phyloP scores from a whole-genome alignment of 805 yeast species.

The Gaillardinia entomophila region DNA sequence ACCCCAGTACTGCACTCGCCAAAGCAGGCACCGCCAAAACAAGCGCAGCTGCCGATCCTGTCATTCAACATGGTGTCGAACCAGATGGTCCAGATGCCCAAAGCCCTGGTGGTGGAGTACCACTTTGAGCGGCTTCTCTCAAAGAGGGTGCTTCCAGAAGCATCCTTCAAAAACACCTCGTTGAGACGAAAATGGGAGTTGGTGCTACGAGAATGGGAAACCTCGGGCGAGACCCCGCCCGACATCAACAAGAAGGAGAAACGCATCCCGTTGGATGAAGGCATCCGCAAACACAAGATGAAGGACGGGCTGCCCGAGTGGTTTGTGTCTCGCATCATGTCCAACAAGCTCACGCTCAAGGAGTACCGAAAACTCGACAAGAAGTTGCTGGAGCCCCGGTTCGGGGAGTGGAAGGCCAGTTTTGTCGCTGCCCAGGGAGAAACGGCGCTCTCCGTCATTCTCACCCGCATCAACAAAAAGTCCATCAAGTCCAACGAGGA shows the following conservation, averaged over 20 bases:
- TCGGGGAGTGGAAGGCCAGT: constrained; percentile 21
- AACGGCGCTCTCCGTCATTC: constrained; percentile 33
- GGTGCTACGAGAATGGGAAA: constrained; percentile 33
- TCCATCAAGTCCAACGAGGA: constrained; percentile 41
- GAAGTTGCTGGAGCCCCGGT: constrained; percentile 19
- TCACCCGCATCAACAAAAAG: constrained; percentile 33
- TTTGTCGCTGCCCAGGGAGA: constrained; percentile 40
- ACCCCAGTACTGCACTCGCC: constrained; percentile 1
- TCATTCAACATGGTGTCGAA: constrained; percentile 29
- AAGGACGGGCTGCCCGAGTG: constrained; percentile 38
- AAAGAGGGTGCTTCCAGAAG: constrained; percentile 31
- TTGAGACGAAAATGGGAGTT: constrained; percentile 39
- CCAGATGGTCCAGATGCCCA: constrained; percentile 30
- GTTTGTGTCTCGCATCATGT: constrained; percentile 33
- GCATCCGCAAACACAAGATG: constrained; percentile 11
- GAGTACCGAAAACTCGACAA: constrained; percentile 32
- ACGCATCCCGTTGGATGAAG: constrained; percentile 4
- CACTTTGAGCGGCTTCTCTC: constrained; percentile 36
- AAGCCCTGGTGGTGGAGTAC: constrained; percentile 27
- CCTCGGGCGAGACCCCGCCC: not conserved
- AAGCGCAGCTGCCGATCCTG: constrained; percentile 15
- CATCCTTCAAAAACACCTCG: constrained; percentile 26
- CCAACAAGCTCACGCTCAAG: constrained; percentile 23
- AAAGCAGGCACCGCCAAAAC: constrained; percentile 2
- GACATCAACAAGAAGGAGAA: constrained; percentile 6